Percentiles rank a stretch among this genome's conserved stretches.
Evolutionary conservation across 2,329 filamentous ascomycete genomes (phyloP).

Genomic region (Arthrobotrys sphaeroides): DNA sequence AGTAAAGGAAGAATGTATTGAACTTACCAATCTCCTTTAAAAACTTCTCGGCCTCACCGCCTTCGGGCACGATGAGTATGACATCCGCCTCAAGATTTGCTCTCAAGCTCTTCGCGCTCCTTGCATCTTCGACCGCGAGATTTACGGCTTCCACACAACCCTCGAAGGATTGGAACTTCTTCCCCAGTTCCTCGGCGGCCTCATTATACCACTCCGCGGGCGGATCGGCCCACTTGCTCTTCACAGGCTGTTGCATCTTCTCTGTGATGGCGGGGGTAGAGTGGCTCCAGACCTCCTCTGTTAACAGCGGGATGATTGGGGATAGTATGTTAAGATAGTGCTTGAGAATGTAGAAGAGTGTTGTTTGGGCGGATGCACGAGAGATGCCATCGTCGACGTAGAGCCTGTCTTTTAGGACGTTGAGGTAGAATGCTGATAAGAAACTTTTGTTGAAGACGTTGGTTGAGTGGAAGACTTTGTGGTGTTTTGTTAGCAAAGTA

Average conservation of each 20-base stretch:
- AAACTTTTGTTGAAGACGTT: slow-evolving; percentile 74
- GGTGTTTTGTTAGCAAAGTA: slow-evolving; percentile 2
- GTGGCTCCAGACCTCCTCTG: slow-evolving; percentile 56
- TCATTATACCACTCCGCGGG: slow-evolving; percentile 43
- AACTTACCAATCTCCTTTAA: slow-evolving; percentile 62
- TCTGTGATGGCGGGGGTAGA: slow-evolving; percentile 49
- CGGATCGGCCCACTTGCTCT: slow-evolving; percentile 22
- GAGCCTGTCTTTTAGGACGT: slow-evolving; percentile 87
- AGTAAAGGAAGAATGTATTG: not conserved
- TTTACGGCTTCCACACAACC: slow-evolving; percentile 75
- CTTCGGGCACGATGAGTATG: slow-evolving; percentile 65
- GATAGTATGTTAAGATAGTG: slow-evolving; percentile 59
- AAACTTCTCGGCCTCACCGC: slow-evolving; percentile 58
- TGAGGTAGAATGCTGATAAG: slow-evolving; percentile 92
- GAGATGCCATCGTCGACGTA: slow-evolving; percentile 81
- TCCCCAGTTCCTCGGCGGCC: slow-evolving; percentile 43
- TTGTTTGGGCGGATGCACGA: slow-evolving; percentile 68
- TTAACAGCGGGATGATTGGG: slow-evolving; percentile 56
- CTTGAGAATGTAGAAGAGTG: slow-evolving; percentile 66
- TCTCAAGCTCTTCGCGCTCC: slow-evolving; percentile 68
- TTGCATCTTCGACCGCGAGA: slow-evolving; percentile 75
- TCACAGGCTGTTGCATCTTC: slow-evolving; percentile 50
- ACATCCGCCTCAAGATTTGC: slow-evolving; percentile 75
- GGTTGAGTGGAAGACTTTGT: slow-evolving; percentile 45
- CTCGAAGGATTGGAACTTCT: slow-evolving; percentile 62